Conservation (phyloP, 257 asterid species). For the Jacaranda mimosifolia region DNA sequence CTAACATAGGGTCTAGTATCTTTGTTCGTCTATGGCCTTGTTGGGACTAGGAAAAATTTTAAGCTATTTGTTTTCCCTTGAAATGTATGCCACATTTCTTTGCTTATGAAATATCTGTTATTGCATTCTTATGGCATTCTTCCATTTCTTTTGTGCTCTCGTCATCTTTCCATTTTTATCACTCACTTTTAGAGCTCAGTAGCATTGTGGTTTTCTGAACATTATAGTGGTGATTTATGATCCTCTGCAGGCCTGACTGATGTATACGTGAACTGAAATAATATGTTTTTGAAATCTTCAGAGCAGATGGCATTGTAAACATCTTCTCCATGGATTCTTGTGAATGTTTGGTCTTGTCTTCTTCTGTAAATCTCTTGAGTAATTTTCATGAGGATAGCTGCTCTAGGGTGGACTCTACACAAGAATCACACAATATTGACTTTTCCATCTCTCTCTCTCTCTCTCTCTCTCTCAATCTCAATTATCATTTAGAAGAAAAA, state of each 20-base stretch:
- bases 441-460: background rate
- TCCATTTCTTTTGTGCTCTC: background rate
- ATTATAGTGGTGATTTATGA: too few species aligned
- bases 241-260: too few species aligned
- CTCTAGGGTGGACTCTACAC: background rate
- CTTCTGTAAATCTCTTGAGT: too few species aligned
- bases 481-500: background rate
- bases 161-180: background rate
- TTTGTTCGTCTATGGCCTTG: background rate
- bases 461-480: background rate
- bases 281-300: too few species aligned
- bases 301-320: too few species aligned
- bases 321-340: too few species aligned
- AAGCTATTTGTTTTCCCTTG: background rate
- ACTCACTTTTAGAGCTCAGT: background rate
- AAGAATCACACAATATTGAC: background rate
- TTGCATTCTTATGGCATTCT: background rate
- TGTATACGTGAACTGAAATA: too few species aligned
- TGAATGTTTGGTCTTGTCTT: too few species aligned
- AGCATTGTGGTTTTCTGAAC: background rate
- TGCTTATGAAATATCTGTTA: background rate
- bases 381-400: conserved; percentile 1
- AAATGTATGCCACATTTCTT: background rate
- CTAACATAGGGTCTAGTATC: too few species aligned
- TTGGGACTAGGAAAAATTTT: background rate